Evolutionary conservation across 169 alveolate genomes (phyloP).

Genomic region (Ophryocystis elektroscirrha): DNA sequence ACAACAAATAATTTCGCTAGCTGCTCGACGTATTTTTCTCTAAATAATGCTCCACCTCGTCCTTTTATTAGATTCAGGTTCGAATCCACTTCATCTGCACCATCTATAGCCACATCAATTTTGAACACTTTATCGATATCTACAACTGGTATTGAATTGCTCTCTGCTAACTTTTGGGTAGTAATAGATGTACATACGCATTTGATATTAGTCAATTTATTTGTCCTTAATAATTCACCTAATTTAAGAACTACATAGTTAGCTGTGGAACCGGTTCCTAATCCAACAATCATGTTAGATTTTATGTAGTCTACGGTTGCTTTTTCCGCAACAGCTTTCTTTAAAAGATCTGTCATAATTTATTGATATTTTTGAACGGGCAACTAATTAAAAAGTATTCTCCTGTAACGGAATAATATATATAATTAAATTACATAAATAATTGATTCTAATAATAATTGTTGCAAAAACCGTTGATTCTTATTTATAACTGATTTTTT

Average conservation of each 20-base stretch:
- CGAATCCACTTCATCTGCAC: slow-evolving; percentile 39
- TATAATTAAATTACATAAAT: too few relatives aligned
- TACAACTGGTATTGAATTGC: slow-evolving; percentile 30
- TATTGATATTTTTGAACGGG: too few relatives aligned
- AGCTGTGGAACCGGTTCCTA: slow-evolving; percentile 44
- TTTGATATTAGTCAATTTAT: not conserved
- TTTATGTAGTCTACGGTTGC: too few relatives aligned
- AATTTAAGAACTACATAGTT: slow-evolving; percentile 25
- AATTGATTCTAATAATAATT: too few relatives aligned
- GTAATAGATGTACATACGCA: not conserved
- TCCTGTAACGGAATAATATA: too few relatives aligned
- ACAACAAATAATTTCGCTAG: slow-evolving; percentile 24
- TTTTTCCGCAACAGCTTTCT: too few relatives aligned
- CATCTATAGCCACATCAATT: slow-evolving; percentile 41
- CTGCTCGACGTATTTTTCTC: slow-evolving; percentile 36
- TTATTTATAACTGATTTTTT: too few relatives aligned
- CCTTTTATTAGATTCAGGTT: slow-evolving; percentile 37
- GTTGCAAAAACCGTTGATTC: too few relatives aligned
- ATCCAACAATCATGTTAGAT: slow-evolving; percentile 26
- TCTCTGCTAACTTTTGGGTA: slow-evolving; percentile 16
- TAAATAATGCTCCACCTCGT: slow-evolving; percentile 43
- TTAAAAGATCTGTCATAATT: too few relatives aligned
- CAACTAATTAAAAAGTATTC: too few relatives aligned
- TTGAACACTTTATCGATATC: slow-evolving; percentile 11
- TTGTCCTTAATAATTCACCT: slow-evolving; percentile 9